These are phyloP conservation scores for Dipodascus albidus DNA, from an alignment of 805 yeast species.

Conservation along the genomic window DNA sequence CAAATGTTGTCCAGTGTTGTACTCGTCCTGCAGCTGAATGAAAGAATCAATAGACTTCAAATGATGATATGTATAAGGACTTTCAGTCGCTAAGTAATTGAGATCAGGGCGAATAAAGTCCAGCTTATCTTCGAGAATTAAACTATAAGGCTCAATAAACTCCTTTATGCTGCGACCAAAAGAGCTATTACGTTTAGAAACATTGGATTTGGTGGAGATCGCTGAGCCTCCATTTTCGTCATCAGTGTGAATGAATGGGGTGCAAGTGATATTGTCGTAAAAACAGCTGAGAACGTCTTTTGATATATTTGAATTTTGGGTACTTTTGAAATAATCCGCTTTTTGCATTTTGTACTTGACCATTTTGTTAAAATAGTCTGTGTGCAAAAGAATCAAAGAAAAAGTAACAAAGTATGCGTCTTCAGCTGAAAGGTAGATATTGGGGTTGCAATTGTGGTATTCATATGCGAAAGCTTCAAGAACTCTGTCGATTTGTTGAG, in stretches of 20 bases:
- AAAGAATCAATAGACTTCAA: slow-evolving; percentile 18
- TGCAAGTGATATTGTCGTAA: slow-evolving; percentile 53
- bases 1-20: slow-evolving; percentile 22
- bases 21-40: slow-evolving; percentile 17
- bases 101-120: slow-evolving; percentile 25
- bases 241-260: slow-evolving; percentile 42
- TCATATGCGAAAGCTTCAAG: slow-evolving; percentile 44
- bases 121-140: slow-evolving; percentile 25
- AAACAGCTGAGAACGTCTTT: slow-evolving; percentile 35
- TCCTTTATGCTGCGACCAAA: slow-evolving; percentile 18
- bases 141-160: slow-evolving; percentile 27
- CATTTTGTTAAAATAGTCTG: slow-evolving; percentile 58
- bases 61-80: slow-evolving; percentile 19
- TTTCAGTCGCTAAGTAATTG: slow-evolving; percentile 16
- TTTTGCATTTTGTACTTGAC: slow-evolving; percentile 59
- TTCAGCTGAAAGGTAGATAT: slow-evolving; percentile 31
- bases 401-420: slow-evolving; percentile 53
- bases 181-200: slow-evolving; percentile 20
- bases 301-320: slow-evolving; percentile 26
- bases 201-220: slow-evolving; percentile 25
- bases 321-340: slow-evolving; percentile 44
- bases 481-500: slow-evolving; percentile 67
- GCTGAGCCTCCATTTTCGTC: slow-evolving; percentile 18
- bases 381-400: slow-evolving; percentile 59
- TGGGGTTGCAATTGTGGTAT: slow-evolving; percentile 36